These are phyloP conservation scores for Dothideomycetidae sp. DNA, from an alignment of 2,329 filamentous ascomycete species.

Conservation along the genomic window DNA sequence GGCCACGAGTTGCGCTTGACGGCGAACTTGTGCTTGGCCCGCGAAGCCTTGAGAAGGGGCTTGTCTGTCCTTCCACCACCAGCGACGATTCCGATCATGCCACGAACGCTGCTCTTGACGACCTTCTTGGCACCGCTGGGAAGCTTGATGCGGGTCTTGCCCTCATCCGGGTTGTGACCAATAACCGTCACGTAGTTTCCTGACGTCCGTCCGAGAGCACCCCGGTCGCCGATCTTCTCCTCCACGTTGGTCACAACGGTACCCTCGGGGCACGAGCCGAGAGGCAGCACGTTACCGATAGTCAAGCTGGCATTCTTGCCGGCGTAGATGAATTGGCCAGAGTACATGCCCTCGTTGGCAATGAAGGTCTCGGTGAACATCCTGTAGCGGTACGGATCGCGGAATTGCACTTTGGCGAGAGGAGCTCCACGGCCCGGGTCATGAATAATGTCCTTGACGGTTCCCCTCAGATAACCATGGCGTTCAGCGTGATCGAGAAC, in stretches of 20 bases:
- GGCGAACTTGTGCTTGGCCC: constrained; percentile 99
- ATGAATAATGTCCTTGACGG: constrained; percentile 99
- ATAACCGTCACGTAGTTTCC: constrained; percentile 99
- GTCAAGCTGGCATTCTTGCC: constrained; percentile 97
- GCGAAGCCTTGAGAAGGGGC: constrained; percentile 97
- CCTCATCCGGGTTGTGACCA: constrained; percentile 95
- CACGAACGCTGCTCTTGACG: constrained; percentile 76
- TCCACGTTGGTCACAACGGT: constrained; percentile 98
- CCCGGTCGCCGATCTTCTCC: constrained; percentile 96
- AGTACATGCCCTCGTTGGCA: constrained; percentile 99
- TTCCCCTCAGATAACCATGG: constrained; percentile 93
- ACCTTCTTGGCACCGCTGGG: constrained; percentile 99
- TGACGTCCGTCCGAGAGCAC: constrained; percentile 87
- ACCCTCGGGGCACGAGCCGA: constrained; percentile 92
- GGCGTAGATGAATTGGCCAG: constrained; percentile 99
- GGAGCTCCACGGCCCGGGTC: constrained; percentile 96
- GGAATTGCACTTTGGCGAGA: constrained; percentile 92
- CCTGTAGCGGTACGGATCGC: constrained; percentile 97
- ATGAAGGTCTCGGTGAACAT: constrained; percentile 98
- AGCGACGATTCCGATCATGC: constrained; percentile 99
- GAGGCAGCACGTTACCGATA: constrained; percentile 93
- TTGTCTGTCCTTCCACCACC: constrained; percentile 99
- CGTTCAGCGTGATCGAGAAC: constrained; percentile 66
- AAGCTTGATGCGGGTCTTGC: constrained; percentile 99
- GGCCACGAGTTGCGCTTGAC: constrained; percentile 99